phyloP scores from a whole-genome alignment of 805 yeast genomes.

The Metschnikowia matae region DNA sequence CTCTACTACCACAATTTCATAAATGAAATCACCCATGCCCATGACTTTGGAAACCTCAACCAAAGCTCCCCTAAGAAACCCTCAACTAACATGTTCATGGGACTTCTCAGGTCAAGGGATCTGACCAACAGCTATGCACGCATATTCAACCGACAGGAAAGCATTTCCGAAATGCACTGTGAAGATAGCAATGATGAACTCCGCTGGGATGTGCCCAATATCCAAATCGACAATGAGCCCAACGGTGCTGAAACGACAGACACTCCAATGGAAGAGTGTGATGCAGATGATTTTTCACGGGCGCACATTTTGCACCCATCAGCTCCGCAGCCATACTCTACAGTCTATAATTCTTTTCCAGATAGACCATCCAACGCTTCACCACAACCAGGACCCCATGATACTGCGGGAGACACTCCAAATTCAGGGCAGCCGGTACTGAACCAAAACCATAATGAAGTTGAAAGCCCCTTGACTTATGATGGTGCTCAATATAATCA shows the following conservation, averaged over 20 bases:
- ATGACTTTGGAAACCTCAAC: not conserved
- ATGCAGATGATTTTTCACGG: not conserved
- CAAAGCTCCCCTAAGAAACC: not conserved
- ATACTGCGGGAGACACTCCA: not conserved
- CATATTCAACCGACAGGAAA: no score
- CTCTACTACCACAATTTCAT: not conserved
- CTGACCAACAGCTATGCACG: not conserved
- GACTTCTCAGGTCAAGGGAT: not conserved
- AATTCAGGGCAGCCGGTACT: not conserved
- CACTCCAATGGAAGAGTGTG: slow-evolving; percentile 1
- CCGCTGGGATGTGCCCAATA: not conserved
- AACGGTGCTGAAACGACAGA: not conserved
- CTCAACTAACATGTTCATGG: not conserved
- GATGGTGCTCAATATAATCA: not conserved
- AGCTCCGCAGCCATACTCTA: not conserved
- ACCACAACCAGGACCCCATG: no score
- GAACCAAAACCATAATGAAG: not conserved
- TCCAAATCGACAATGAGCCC: not conserved
- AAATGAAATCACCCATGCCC: not conserved
- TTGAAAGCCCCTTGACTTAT: no score
- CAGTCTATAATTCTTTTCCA: not conserved
- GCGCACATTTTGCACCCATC: slow-evolving; percentile 3
- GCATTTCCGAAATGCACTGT: not conserved
- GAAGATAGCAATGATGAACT: not conserved
- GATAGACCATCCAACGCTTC: not conserved